phyloP scores from a whole-genome alignment of 2,329 filamentous ascomycete genomes.

The Scedosporium dehoogii region DNA sequence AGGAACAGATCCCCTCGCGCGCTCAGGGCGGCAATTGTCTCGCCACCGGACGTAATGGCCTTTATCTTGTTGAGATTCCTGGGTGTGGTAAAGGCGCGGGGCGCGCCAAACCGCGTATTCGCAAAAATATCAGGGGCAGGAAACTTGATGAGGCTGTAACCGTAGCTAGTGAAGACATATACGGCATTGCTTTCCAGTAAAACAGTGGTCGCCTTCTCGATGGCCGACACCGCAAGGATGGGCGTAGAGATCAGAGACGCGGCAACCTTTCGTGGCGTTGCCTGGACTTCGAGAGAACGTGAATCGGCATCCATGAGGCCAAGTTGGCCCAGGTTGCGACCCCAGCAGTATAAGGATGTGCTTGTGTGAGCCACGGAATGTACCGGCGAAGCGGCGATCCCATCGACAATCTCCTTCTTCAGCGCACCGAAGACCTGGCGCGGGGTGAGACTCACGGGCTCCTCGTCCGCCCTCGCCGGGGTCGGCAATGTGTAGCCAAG shows the following conservation, averaged over 20 bases:
- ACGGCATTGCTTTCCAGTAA: slow-evolving; percentile 81
- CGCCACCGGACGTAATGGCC: slow-evolving; percentile 72
- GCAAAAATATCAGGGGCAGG: slow-evolving; percentile 61
- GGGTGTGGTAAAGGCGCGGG: slow-evolving; percentile 30
- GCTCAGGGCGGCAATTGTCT: slow-evolving; percentile 84
- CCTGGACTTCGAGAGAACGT: slow-evolving; percentile 76
- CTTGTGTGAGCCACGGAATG: slow-evolving; percentile 86
- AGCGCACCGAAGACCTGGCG: slow-evolving; percentile 85
- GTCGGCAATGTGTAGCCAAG: slow-evolving; percentile 72
- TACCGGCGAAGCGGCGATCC: slow-evolving; percentile 77
- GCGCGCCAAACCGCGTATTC: slow-evolving; percentile 30
- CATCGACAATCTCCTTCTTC: slow-evolving; percentile 74
- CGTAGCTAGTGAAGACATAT: slow-evolving; percentile 91
- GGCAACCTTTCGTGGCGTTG: slow-evolving; percentile 74
- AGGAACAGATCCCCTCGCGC: slow-evolving; percentile 82
- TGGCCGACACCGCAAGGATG: slow-evolving; percentile 75
- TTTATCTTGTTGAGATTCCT: slow-evolving; percentile 50
- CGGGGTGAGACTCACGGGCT: slow-evolving; percentile 70
- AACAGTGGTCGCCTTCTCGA: slow-evolving; percentile 80
- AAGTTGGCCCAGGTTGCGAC: slow-evolving; percentile 88
- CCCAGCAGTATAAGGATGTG: slow-evolving; percentile 81
- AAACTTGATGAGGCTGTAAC: slow-evolving; percentile 84
- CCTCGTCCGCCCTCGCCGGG: slow-evolving; percentile 61
- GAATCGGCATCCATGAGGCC: slow-evolving; percentile 93
- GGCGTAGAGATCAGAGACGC: slow-evolving; percentile 59